Conservation (phyloP, 257 asterid species). For the Solanum chaucha region DNA sequence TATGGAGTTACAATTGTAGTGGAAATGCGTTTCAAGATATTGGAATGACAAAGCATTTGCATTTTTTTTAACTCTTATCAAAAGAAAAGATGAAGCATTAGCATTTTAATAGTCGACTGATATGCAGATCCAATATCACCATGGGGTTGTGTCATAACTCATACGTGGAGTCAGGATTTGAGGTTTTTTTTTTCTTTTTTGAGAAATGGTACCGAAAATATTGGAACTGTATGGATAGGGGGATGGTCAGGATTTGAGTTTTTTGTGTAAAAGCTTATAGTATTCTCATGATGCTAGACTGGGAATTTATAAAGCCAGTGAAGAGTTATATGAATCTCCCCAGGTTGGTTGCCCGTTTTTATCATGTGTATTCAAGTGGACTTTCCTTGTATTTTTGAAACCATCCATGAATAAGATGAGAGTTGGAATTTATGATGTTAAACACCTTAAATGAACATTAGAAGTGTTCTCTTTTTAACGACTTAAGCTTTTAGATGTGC, state of each 20-base stretch:
- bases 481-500: background rate
- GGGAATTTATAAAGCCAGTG: background rate
- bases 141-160: background rate
- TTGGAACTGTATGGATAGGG: background rate
- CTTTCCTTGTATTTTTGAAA: background rate
- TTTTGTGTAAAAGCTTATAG: background rate
- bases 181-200: background rate
- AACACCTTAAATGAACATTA: background rate
- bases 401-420: background rate
- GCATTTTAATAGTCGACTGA: background rate
- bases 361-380: background rate
- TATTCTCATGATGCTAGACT: background rate
- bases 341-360: background rate
- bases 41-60: background rate
- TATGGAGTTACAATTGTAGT: background rate
- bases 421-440: background rate
- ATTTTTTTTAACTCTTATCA: background rate
- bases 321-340: background rate
- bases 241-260: background rate
- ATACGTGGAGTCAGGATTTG: background rate
- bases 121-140: background rate
- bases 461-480: background rate
- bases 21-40: background rate
- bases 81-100: background rate
- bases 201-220: background rate